Percentiles rank a stretch among this genome's conserved stretches.
Conservation (phyloP, 345 rosid genomes). For the Ceriops zippeliana region DNA sequence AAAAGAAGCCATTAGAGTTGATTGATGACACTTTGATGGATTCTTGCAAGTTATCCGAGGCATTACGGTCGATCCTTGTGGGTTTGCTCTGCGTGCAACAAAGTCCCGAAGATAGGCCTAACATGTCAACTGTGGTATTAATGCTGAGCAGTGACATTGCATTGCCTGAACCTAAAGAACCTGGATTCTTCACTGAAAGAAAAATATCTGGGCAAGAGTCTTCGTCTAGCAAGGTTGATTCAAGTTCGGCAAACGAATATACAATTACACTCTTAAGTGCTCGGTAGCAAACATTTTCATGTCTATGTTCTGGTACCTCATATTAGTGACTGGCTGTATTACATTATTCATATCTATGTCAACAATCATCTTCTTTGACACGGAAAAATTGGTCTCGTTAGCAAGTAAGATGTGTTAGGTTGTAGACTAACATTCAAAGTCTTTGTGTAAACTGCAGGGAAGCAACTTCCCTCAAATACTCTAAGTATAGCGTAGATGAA, state of each 20-base stretch:
- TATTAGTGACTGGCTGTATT: not conserved
- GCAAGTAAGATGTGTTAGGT: no score
- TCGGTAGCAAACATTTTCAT: slow-evolving; percentile 5
- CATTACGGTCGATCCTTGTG: slow-evolving; percentile 19
- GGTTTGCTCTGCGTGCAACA: slow-evolving; percentile 28
- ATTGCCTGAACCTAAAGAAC: slow-evolving; percentile 25
- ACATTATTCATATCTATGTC: no score
- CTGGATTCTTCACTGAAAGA: slow-evolving; percentile 28
- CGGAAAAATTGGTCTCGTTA: no score
- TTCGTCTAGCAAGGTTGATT: slow-evolving; percentile 10
- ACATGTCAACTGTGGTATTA: slow-evolving; percentile 22
- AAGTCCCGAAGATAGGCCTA: slow-evolving; percentile 26
- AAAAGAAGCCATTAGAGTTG: slow-evolving; percentile 17
- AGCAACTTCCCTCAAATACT: no score
- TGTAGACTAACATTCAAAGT: no score
- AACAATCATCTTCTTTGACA: no score
- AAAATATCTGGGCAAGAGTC: slow-evolving; percentile 11
- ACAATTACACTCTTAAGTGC: slow-evolving; percentile 14
- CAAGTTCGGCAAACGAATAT: slow-evolving; percentile 14
- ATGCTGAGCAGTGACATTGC: slow-evolving; percentile 22
- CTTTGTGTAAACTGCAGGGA: no score
- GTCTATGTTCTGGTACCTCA: not conserved
- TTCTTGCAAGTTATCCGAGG: slow-evolving; percentile 3
- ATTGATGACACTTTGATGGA: not conserved
- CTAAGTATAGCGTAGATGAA: no score